Evolutionary conservation across 768 basidiomycete species (phyloP).

Genomic region (Russula sp.): DNA sequence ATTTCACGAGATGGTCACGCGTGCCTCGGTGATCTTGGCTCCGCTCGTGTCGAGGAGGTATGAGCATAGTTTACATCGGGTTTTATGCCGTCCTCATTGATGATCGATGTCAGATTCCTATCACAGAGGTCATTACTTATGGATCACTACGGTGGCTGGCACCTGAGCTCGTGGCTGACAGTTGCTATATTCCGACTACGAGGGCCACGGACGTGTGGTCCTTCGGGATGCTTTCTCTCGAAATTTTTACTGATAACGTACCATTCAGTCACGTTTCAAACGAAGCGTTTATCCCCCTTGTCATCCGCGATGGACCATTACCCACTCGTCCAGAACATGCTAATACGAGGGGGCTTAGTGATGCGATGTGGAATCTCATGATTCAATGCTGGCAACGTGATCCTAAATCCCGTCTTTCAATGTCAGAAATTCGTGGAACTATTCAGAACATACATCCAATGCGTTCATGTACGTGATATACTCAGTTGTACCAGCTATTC

Average conservation of each 20-base stretch:
- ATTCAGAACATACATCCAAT: conserved; percentile 21
- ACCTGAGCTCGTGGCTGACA: conserved; percentile 23
- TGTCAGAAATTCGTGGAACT: conserved; percentile 37
- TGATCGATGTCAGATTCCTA: background rate
- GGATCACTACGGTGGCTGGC: conserved; percentile 23
- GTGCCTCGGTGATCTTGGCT: conserved; percentile 18
- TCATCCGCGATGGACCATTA: conserved; percentile 38
- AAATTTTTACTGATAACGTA: conserved; percentile 44
- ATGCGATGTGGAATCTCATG: conserved; percentile 47
- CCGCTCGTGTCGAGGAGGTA: conserved; percentile 26
- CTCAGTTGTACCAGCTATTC: background rate
- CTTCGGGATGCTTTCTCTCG: conserved; percentile 48
- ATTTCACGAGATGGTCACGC: conserved; percentile 18
- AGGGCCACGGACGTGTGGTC: conserved; percentile 49
- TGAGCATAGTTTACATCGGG: background rate
- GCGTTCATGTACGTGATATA: conserved; percentile 16
- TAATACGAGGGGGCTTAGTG: conserved; percentile 36
- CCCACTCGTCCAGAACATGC: conserved; percentile 41
- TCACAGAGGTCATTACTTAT: conserved; percentile 9
- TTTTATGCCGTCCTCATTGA: background rate
- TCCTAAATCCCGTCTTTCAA: conserved; percentile 42
- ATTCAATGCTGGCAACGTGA: conserved; percentile 44
- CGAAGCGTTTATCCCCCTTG: conserved; percentile 40
- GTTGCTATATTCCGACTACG: conserved; percentile 8
- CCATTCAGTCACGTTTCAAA: conserved; percentile 40